Conservation (phyloP, 345 rosid genomes). For the Salix purpurea region DNA sequence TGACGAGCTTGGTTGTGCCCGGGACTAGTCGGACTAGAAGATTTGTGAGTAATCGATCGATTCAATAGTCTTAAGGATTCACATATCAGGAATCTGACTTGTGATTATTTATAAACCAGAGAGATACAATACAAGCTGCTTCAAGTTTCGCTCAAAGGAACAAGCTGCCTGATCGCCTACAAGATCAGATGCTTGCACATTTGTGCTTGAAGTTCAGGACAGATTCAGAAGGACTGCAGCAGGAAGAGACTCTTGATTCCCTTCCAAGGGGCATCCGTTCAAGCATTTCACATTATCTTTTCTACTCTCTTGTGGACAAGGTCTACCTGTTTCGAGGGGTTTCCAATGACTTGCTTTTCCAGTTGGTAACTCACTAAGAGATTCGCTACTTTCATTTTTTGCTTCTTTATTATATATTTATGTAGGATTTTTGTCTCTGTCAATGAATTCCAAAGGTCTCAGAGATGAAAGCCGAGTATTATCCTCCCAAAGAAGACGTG, state of each 20-base stretch:
- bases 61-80: not conserved
- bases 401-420: not conserved
- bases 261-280: conserved; percentile 37
- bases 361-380: conserved; percentile 17
- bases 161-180: conserved; percentile 24
- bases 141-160: conserved; percentile 33
- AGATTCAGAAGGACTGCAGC: conserved; percentile 32
- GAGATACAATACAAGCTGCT: conserved; percentile 35
- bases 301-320: conserved; percentile 24
- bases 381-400: not conserved
- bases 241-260: conserved; percentile 32
- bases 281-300: conserved; percentile 32
- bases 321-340: conserved; percentile 29
- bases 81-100: not conserved
- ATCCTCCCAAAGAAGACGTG: conserved; percentile 32
- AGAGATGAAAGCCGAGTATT: conserved; percentile 36
- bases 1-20: conserved; percentile 97
- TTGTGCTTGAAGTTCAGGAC: conserved; percentile 33
- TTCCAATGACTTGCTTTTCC: conserved; percentile 27
- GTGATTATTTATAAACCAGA: conserved; percentile 3
- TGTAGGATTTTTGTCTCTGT: not conserved
- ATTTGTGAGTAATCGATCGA: conserved; percentile 52
- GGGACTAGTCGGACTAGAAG: conserved; percentile 86
- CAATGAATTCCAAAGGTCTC: conserved; percentile 21
- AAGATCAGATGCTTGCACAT: conserved; percentile 34